These are phyloP conservation scores for Neurospora sp. DNA, from an alignment of 495 filamentous ascomycete species.

Conservation along the genomic window DNA sequence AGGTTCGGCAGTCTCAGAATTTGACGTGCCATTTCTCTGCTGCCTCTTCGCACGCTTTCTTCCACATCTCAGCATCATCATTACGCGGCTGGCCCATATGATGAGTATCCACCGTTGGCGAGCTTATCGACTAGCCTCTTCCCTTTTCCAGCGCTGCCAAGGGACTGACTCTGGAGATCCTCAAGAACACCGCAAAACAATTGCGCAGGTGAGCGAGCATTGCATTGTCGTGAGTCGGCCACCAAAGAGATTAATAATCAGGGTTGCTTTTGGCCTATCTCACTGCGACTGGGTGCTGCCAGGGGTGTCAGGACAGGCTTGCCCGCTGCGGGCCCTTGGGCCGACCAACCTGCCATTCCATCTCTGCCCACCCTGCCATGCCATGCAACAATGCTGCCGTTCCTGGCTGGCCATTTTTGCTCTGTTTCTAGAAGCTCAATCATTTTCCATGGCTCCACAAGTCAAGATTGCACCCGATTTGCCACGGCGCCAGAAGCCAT, in stretches of 20 bases:
- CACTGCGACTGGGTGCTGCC: neutral
- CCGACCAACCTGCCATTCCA: neutral
- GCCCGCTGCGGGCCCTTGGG: neutral
- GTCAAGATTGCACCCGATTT: neutral
- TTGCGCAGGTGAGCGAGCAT: neutral
- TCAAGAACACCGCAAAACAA: neutral
- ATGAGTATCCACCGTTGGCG: neutral
- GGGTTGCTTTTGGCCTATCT: neutral
- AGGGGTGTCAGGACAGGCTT: neutral
- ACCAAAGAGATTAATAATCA: neutral
- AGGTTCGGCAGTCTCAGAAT: neutral
- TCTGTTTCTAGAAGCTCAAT: neutral
- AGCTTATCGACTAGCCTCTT: neutral
- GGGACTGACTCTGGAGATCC: neutral
- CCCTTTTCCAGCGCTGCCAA: neutral
- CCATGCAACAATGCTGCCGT: neutral
- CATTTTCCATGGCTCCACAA: neutral
- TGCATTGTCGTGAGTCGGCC: neutral
- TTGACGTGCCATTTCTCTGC: neutral
- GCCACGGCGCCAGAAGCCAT: neutral
- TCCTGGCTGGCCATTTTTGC: neutral
- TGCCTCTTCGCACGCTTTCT: neutral
- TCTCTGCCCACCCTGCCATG: neutral
- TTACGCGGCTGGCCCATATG: neutral
- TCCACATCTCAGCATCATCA: neutral